These are phyloP conservation scores for Curvularia eragrostidis DNA, from an alignment of 2,329 filamentous ascomycete genomes.

Conservation along the genomic window DNA sequence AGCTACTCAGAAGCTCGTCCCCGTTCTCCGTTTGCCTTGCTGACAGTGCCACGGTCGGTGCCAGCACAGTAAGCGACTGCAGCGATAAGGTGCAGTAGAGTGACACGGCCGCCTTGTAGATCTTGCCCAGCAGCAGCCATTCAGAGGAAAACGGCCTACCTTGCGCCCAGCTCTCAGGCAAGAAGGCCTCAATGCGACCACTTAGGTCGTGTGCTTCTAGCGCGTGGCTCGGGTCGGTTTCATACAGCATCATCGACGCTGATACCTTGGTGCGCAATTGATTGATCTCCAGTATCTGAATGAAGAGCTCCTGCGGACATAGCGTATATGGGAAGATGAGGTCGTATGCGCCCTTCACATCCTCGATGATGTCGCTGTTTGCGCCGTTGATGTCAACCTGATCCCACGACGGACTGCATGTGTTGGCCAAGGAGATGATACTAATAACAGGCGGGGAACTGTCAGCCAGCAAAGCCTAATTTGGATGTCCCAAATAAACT, in stretches of 20 bases:
- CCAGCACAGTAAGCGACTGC: slow-evolving; percentile 30
- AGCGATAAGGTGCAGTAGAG: slow-evolving; percentile 41
- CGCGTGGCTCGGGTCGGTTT: slow-evolving; percentile 15
- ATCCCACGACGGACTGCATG: slow-evolving; percentile 34
- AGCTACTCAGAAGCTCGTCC: slow-evolving; percentile 15
- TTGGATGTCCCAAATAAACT: neutral
- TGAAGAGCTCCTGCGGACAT: slow-evolving; percentile 35
- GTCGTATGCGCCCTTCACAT: slow-evolving; percentile 31
- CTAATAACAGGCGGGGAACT: slow-evolving; percentile 18
- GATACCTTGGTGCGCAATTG: slow-evolving; percentile 29
- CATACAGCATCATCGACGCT: slow-evolving; percentile 10
- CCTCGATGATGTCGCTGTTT: slow-evolving; percentile 18
- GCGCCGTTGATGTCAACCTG: slow-evolving; percentile 32
- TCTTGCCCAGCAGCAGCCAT: slow-evolving; percentile 33
- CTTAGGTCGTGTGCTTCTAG: slow-evolving; percentile 32
- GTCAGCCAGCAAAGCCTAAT: neutral
- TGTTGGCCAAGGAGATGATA: slow-evolving; percentile 35
- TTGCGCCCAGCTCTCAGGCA: slow-evolving; percentile 37
- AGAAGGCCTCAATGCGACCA: slow-evolving; percentile 30
- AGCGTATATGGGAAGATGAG: slow-evolving; percentile 39
- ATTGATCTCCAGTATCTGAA: slow-evolving; percentile 34
- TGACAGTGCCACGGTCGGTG: slow-evolving; percentile 24
- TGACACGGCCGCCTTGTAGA: slow-evolving; percentile 34
- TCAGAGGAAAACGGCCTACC: slow-evolving; percentile 27
- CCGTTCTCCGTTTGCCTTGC: slow-evolving; percentile 25